Evolutionary conservation across 208 protist genomes (phyloP), one percentile per base, ranked within the genome.

Genomic region (Leishmania mexicana): DNA sequence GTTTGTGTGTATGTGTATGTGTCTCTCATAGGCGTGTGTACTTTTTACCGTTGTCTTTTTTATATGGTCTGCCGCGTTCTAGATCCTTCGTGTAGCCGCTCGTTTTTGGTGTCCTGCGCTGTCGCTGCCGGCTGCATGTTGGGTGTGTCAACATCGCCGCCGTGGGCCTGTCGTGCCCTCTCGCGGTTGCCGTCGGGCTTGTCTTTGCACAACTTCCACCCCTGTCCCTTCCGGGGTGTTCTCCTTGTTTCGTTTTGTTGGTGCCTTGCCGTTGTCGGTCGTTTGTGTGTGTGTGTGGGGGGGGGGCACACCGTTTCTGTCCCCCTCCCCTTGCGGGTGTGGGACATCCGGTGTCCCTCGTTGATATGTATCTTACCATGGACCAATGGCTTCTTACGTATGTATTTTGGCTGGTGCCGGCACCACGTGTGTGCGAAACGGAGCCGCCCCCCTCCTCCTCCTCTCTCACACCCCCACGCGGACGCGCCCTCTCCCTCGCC

Each of bases 21-120:
- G 42, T 79, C 45, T 75, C 45, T 58, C 71, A 75, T 24, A 31
- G 19, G 31, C 71, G 71, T 24, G 13, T 38, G 70, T 76, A 31
- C 51, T 76, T 3, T 60, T 78, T 75, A 8, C 47, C 42, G 42
- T 82, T 79, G 51, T 62, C 79, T 28, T 83, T 78, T 60, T 49
- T 0, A 17, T 19, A 51, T 17, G 28, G 51, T 60, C 17, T n/a
- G 15, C 28, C n/a, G 8, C 15, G 5, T 54, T 84, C 28, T n/a
- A 2, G 47, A 53, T 58, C n/a, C 17, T 8, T 83, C 19, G 58
- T 74, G 40, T 72, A 10, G 1, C 11, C 10, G 35, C 60, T 70
- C 31, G 62, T 40, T 21, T 35, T 35, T 68, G 13, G 28, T 68
- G 31, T 35, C 31, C 31, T 24, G 31, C 31, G 62, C 13, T 68